Conservation (phyloP, 306 rosid genomes). For the Elaeagnus macrophylla region DNA sequence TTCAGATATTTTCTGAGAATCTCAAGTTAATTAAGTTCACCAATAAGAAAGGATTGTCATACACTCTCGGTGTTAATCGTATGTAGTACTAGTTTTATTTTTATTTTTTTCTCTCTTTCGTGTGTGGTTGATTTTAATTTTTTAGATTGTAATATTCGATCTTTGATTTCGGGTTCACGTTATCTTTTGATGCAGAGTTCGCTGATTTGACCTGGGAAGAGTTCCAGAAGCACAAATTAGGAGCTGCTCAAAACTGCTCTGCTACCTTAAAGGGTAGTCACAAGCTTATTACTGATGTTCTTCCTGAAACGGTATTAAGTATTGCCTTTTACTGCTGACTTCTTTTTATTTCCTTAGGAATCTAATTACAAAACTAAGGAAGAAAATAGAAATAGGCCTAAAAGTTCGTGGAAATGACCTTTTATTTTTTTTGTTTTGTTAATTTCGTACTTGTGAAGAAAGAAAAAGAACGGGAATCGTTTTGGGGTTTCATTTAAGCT, state of each 20-base stretch:
- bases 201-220: slow-evolving; percentile 97
- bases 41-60: slow-evolving; percentile 48
- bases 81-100: slow-evolving; percentile 10
- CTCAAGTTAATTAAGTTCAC: slow-evolving; percentile 52
- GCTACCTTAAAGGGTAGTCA: slow-evolving; percentile 75
- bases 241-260: slow-evolving; percentile 95
- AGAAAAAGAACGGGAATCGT: too few relatives aligned
- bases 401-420: too few relatives aligned
- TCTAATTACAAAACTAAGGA: too few relatives aligned
- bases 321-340: too few relatives aligned
- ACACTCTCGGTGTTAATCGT: slow-evolving; percentile 73
- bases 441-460: too few relatives aligned
- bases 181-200: slow-evolving; percentile 35
- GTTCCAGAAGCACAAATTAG: slow-evolving; percentile 56
- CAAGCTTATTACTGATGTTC: slow-evolving; percentile 42
- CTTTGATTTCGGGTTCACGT: neutral
- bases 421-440: too few relatives aligned
- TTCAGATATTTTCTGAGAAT: slow-evolving; percentile 57
- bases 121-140: neutral
- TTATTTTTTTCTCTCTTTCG: neutral
- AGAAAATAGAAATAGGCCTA: too few relatives aligned
- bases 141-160: neutral
- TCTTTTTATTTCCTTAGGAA: too few relatives aligned
- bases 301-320: slow-evolving; percentile 42
- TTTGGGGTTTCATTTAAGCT: too few relatives aligned